phyloP scores from a whole-genome alignment of 129 eudicot genomes.

The Arctium minus region DNA sequence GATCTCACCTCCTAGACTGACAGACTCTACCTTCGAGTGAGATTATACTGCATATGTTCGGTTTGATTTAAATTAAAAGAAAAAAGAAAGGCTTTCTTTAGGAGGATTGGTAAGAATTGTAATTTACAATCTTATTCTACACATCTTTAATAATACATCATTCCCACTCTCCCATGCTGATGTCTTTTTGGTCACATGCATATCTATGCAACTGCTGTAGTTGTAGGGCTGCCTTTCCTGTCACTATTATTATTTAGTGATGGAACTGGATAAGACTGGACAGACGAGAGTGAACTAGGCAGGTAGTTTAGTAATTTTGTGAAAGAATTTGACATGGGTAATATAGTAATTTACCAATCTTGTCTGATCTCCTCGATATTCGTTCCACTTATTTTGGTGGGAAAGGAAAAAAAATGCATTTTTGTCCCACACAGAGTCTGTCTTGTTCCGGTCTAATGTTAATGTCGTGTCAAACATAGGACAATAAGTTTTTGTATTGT shows the following conservation, averaged over 20 bases:
- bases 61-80: too few species aligned
- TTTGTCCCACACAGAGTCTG: too few species aligned
- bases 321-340: too few species aligned
- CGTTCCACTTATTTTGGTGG: background rate
- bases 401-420: background rate
- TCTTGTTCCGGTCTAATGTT: background rate
- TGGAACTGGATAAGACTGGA: background rate
- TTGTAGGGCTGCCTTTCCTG: conserved; percentile 23
- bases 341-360: too few species aligned
- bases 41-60: too few species aligned
- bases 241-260: background rate
- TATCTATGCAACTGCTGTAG: conserved; percentile 20
- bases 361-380: too few species aligned
- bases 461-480: background rate
- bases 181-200: conserved; percentile 29
- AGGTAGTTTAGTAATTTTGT: too few species aligned
- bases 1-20: too few species aligned
- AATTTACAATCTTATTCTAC: conserved; percentile 24
- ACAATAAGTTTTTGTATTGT: background rate
- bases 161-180: conserved; percentile 19
- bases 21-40: too few species aligned
- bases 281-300: background rate
- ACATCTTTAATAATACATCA: conserved; percentile 21
- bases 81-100: too few species aligned
- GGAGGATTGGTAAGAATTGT: background rate